Evolutionary conservation across 768 basidiomycete genomes (phyloP).

Genomic region (Tricholoma hemisulphureum): DNA sequence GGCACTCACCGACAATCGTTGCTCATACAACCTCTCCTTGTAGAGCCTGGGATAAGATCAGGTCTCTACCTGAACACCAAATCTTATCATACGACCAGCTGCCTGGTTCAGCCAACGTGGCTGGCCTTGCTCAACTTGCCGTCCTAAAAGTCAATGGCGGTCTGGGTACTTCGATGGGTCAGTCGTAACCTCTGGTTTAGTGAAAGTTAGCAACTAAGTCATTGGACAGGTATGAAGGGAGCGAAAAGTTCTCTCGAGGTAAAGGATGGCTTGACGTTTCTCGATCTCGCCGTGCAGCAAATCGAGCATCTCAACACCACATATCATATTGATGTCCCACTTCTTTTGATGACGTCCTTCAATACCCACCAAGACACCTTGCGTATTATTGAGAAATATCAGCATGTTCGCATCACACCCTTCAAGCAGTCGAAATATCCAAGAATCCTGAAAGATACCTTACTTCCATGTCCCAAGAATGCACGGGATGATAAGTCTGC

Average conservation of each 20-base stretch:
- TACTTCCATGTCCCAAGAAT: constrained; percentile 68
- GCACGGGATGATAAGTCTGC: constrained; percentile 67
- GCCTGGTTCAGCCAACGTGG: constrained; percentile 46
- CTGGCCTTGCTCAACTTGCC: constrained; percentile 30
- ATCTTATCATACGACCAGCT: constrained; percentile 68
- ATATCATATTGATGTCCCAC: constrained; percentile 73
- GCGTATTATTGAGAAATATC: constrained; percentile 85
- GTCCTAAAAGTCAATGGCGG: constrained; percentile 81
- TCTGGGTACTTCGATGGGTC: constrained; percentile 79
- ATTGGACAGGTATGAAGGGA: constrained; percentile 58
- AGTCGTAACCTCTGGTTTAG: constrained; percentile 12
- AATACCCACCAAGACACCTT: constrained; percentile 88
- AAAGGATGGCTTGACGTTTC: constrained; percentile 84
- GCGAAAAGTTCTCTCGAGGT: constrained; percentile 87
- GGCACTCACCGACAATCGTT: constrained; percentile 12
- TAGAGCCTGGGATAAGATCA: constrained; percentile 19
- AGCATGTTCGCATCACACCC: constrained; percentile 74
- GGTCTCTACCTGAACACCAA: constrained; percentile 50
- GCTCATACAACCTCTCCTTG: neutral
- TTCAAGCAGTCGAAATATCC: constrained; percentile 90
- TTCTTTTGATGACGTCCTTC: constrained; percentile 92
- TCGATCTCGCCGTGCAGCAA: constrained; percentile 82
- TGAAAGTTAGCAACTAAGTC: constrained; percentile 22
- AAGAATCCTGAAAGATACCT: constrained; percentile 72
- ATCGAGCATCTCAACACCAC: constrained; percentile 82